Percentiles rank a stretch among this genome's conserved stretches.
phyloP scores from a whole-genome alignment of 176 grass and related monocot species.

The Carex pumila region DNA sequence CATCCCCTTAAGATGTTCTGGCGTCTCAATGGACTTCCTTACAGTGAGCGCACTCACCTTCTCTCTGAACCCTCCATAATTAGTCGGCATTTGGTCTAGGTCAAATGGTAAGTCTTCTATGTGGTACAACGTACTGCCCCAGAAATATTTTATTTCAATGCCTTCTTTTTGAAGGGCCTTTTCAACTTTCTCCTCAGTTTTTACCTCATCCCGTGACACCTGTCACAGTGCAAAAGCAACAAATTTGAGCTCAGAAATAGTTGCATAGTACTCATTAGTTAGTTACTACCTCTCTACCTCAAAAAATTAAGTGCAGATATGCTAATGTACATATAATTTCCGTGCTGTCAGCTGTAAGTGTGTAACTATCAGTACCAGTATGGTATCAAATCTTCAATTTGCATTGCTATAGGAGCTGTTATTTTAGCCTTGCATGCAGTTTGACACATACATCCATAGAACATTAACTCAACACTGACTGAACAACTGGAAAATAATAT shows the following conservation, averaged over 20 bases:
- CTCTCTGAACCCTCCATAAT: slow-evolving; percentile 68
- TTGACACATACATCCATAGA: not conserved
- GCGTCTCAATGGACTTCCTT: slow-evolving; percentile 50
- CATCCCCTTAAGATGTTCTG: slow-evolving; percentile 72
- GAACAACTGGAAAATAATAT: not conserved
- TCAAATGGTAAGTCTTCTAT: slow-evolving; percentile 75
- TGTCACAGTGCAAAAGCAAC: not conserved
- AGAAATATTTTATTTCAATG: slow-evolving; percentile 91
- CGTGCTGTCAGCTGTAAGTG: not conserved
- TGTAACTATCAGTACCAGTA: not conserved
- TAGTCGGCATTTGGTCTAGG: slow-evolving; percentile 62
- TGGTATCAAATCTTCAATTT: not conserved
- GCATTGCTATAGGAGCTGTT: not conserved
- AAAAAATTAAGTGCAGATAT: not conserved
- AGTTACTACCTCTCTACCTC: not conserved
- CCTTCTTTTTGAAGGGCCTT: slow-evolving; percentile 83
- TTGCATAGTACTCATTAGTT: not conserved
- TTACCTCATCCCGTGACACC: slow-evolving; percentile 68
- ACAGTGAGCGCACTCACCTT: slow-evolving; percentile 53
- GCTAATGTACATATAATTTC: not conserved
- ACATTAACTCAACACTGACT: not conserved
- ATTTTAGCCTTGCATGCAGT: not conserved
- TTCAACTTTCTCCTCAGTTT: slow-evolving; percentile 55
- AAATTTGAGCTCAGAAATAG: not conserved
- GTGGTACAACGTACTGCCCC: slow-evolving; percentile 89